These are phyloP conservation scores for Keithomyces neogunnii DNA, from an alignment of 2,329 filamentous ascomycete species.

Conservation along the genomic window DNA sequence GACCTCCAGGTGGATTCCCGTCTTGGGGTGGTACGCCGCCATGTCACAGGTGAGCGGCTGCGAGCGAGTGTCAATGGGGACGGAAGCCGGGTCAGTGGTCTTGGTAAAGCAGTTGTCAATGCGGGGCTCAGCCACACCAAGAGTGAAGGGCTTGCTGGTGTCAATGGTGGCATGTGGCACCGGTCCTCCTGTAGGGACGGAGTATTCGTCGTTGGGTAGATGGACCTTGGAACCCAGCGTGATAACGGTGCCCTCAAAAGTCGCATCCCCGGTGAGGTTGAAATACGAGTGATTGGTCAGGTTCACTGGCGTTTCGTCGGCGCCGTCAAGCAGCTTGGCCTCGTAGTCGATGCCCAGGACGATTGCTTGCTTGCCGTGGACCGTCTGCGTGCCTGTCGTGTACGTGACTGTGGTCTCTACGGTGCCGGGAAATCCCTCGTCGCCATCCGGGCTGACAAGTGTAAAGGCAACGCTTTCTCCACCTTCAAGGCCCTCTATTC, in stretches of 20 bases:
- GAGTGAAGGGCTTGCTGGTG: constrained; percentile 58
- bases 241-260: constrained; percentile 52
- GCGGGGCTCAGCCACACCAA: constrained; percentile 62
- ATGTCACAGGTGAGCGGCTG: constrained; percentile 59
- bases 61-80: constrained; percentile 58
- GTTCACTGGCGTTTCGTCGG: constrained; percentile 84
- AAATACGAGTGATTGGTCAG: constrained; percentile 93
- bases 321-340: constrained; percentile 68
- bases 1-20: constrained; percentile 75
- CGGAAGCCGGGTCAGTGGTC: constrained; percentile 49
- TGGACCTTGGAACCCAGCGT: constrained; percentile 58
- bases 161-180: constrained; percentile 56
- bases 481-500: constrained; percentile 44
- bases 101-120: constrained; percentile 90
- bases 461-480: constrained; percentile 60
- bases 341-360: constrained; percentile 85
- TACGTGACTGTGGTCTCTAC: constrained; percentile 74
- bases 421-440: constrained; percentile 84
- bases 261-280: constrained; percentile 47
- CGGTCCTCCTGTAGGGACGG: constrained; percentile 66
- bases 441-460: constrained; percentile 65
- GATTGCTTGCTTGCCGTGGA: constrained; percentile 53
- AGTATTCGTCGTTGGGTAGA: constrained; percentile 62
- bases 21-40: constrained; percentile 63
- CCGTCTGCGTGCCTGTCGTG: constrained; percentile 59